phyloP scores from a whole-genome alignment of 2,329 filamentous ascomycete species.

The Apiospora sp. region DNA sequence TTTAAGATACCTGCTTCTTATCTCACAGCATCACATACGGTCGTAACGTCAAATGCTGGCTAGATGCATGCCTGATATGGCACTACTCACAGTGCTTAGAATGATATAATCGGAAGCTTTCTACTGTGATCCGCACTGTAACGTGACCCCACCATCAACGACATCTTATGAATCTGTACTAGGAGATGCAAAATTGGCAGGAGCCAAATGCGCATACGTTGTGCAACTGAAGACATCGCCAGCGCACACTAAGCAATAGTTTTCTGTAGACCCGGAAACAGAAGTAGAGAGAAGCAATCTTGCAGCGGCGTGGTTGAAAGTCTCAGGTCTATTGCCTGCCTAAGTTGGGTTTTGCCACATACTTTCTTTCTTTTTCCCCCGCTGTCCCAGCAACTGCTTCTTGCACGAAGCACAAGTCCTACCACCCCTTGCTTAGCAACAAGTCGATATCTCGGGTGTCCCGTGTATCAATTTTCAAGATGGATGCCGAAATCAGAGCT shows the following conservation, averaged over 20 bases:
- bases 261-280: neutral
- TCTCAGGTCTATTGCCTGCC: neutral
- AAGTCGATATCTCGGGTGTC: constrained; percentile 1
- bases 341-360: neutral
- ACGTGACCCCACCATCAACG: constrained; percentile 23
- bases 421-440: neutral
- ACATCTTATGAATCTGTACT: constrained; percentile 16
- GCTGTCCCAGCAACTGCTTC: constrained; percentile 3
- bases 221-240: constrained; percentile 10
- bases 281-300: neutral
- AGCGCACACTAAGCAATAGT: constrained; percentile 4
- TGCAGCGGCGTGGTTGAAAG: neutral
- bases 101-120: fast-evolving
- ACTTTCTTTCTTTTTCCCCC: neutral
- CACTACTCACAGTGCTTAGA: neutral
- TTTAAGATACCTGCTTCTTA: neutral
- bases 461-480: constrained; percentile 46
- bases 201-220: constrained; percentile 21
- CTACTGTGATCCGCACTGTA: constrained; percentile 9
- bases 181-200: constrained; percentile 22
- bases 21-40: neutral
- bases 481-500: constrained; percentile 88
- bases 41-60: neutral
- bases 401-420: neutral
- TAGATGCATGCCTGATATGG: neutral